phyloP scores from a whole-genome alignment of 2,329 filamentous ascomycete species.

The Nothophaeocryptopus gaeumannii region DNA sequence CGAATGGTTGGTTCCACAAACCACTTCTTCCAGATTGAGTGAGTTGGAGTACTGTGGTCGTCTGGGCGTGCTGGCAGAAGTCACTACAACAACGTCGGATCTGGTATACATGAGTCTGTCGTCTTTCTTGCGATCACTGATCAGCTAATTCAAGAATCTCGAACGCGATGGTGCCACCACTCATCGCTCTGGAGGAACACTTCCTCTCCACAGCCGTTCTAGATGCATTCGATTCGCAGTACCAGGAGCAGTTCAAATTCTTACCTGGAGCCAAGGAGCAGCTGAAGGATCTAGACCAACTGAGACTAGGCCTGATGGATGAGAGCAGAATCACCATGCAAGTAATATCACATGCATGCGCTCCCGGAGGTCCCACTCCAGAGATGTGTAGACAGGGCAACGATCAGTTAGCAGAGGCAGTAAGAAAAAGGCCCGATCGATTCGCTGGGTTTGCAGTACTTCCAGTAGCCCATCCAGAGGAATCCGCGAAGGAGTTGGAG shows the following conservation, averaged over 20 bases:
- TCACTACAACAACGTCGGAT: too few relatives aligned
- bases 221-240: conserved; percentile 30
- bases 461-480: conserved; percentile 33
- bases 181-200: conserved; percentile 39
- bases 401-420: conserved; percentile 33
- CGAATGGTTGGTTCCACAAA: too few relatives aligned
- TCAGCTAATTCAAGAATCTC: background rate
- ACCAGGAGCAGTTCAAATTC: conserved; percentile 34
- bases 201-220: conserved; percentile 36
- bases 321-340: conserved; percentile 34
- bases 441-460: conserved; percentile 37
- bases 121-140: too few relatives aligned
- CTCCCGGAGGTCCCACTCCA: conserved; percentile 28
- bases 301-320: conserved; percentile 35
- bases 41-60: too few relatives aligned
- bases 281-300: conserved; percentile 28
- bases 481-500: conserved; percentile 33
- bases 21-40: too few relatives aligned
- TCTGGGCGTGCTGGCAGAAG: too few relatives aligned
- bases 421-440: conserved; percentile 28
- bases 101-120: too few relatives aligned
- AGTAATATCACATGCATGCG: conserved; percentile 36
- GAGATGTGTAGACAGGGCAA: conserved; percentile 33
- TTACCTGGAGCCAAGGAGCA: conserved; percentile 31
- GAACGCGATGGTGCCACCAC: conserved; percentile 31